These are phyloP conservation scores for Claviceps citrina DNA, from an alignment of 2,329 filamentous ascomycete genomes.

Conservation along the genomic window DNA sequence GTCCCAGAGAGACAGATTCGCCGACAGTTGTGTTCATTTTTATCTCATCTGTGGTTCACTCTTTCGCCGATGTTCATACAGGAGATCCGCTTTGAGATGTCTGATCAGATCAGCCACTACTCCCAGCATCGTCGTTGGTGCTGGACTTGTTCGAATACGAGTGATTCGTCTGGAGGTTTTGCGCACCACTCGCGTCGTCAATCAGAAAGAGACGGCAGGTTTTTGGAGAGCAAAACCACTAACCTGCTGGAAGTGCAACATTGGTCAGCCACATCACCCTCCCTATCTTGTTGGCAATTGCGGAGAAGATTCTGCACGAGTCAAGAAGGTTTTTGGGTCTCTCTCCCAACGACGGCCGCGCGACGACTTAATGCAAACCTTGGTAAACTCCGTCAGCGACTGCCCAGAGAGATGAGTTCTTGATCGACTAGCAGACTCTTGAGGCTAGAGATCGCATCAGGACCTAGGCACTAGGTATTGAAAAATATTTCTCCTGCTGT, in stretches of 20 bases:
- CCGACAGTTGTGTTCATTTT: constrained; percentile 21
- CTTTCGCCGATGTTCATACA: neutral
- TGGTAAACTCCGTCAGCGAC: neutral
- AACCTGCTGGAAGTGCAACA: neutral
- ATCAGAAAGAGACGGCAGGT: neutral
- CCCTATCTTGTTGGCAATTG: neutral
- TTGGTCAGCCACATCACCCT: constrained; percentile 2
- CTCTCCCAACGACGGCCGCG: neutral
- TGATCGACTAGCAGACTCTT: too few relatives aligned
- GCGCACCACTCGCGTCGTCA: neutral
- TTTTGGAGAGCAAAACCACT: neutral
- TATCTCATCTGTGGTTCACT: constrained; percentile 7
- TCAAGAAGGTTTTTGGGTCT: neutral
- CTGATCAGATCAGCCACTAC: neutral
- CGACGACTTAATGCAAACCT: neutral
- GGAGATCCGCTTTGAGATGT: neutral
- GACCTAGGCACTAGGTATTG: neutral
- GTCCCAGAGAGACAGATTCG: constrained; percentile 17
- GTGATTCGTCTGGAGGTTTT: neutral
- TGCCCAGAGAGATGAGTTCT: neutral
- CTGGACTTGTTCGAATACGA: neutral
- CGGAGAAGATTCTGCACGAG: neutral
- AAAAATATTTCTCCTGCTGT: neutral
- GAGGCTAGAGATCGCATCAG: neutral
- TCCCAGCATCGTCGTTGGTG: neutral